phyloP scores from a whole-genome alignment of 106 monocot species.

The Amphibolis antarctica region DNA sequence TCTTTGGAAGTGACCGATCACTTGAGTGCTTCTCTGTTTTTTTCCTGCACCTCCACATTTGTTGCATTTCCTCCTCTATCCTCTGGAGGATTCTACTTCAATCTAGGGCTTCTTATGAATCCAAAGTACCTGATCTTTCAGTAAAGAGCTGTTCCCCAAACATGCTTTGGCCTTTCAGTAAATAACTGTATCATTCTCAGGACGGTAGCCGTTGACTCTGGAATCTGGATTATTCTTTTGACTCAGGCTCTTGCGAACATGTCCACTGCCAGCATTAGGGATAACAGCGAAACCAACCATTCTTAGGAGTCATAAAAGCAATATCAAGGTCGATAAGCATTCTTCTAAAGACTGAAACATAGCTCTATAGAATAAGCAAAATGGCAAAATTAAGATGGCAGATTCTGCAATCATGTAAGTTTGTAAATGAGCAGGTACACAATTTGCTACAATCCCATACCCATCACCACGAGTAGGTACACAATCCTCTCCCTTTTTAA shows the following conservation, averaged over 20 bases:
- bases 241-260: background rate
- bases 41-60: conserved; percentile 11
- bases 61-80: conserved; percentile 20
- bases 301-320: too few species aligned
- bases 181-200: conserved; percentile 74
- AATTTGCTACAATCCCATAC: too few species aligned
- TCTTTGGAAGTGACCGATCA: too few species aligned
- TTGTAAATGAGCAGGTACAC: too few species aligned
- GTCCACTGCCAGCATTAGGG: background rate
- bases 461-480: too few species aligned
- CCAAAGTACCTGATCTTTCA: conserved; percentile 67
- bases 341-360: too few species aligned
- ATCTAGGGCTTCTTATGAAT: conserved; percentile 62
- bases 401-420: too few species aligned
- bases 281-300: conserved; percentile 6
- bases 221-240: conserved; percentile 17
- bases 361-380: too few species aligned
- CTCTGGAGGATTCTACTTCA: conserved; percentile 23
- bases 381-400: too few species aligned
- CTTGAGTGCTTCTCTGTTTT: conserved; percentile 28
- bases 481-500: too few species aligned
- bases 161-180: too few species aligned
- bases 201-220: conserved; percentile 13
- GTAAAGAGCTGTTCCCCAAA: conserved; percentile 98
- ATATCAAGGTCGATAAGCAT: too few species aligned